Conservation (phyloP, 768 basidiomycete species). For the Hemileccinum rubropunctum region DNA sequence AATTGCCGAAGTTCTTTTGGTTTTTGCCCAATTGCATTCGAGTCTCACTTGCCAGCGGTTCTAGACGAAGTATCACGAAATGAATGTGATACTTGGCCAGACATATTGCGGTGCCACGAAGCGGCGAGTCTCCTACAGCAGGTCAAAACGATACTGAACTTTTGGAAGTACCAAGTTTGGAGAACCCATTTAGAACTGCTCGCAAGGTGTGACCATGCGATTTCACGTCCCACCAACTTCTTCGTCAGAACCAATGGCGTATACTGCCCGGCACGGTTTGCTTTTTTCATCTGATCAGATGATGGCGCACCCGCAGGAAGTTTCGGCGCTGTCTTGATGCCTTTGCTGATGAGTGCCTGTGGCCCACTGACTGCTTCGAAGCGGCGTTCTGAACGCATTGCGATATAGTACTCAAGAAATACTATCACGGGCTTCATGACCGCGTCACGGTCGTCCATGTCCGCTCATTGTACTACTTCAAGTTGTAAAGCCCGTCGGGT, state of each 20-base stretch:
- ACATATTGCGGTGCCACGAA: neutral
- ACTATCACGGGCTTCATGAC: conserved; percentile 2
- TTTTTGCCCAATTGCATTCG: neutral
- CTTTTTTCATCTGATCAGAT: neutral
- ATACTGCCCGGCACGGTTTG: neutral
- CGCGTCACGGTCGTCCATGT: neutral
- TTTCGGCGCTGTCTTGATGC: neutral
- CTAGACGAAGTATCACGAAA: neutral
- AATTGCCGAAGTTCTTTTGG: neutral
- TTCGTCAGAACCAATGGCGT: neutral
- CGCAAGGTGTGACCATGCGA: neutral
- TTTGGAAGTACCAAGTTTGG: neutral
- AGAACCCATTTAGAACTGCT: neutral
- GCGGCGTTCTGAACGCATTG: neutral
- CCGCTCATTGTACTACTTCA: neutral
- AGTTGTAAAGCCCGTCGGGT: neutral
- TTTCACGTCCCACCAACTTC: neutral
- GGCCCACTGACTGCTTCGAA: neutral
- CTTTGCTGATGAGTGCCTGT: neutral
- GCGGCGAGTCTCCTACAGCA: neutral
- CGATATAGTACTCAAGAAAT: neutral
- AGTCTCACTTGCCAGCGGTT: neutral
- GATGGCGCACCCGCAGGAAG: neutral
- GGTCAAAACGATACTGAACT: neutral
- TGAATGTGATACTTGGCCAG: neutral